Evolutionary conservation across 2,329 filamentous ascomycete genomes (phyloP), one percentile per base, ranked within the genome.

Genomic region (Plectosphaerella cucumerina): DNA sequence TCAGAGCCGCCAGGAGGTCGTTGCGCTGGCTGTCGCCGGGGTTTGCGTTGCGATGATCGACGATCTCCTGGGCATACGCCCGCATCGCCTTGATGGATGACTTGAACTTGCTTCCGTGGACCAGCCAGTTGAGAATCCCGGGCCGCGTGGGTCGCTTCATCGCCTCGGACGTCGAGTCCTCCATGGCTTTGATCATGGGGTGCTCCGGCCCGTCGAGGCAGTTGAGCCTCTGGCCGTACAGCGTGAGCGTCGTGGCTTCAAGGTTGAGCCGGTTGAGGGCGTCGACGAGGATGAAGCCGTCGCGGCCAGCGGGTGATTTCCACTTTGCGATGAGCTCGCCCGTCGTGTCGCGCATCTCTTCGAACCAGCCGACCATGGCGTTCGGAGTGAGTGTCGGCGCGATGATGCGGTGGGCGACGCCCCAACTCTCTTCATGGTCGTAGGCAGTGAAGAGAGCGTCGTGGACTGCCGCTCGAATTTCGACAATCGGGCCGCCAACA

Each of bases 1-100:
- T 63, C 62, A 89, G 71, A 3, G 78, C 76, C 47, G 82, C 73
- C 9, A 89, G 73, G 23, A 87, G 58, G 58, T 89, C 85, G 44
- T 78, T 74, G n/a, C 77, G 75, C 12, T 78, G 73, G n/a, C 77
- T 75, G 14, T 78, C 73, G 0, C 73, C 73, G 0, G 80, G 77
- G 55, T 82, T 74, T 2, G 72, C 65, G 54, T 74, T 74, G 34
- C 84, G 77, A 47, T 76, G 61, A n/a, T 76, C 64, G 26, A 88
- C 75, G n/a, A 87, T 61, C 0, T 83, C 77, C 5, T 71, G 69
- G 2, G 75, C 81, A 42, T 75, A 85, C 10, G 70, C 63, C 5
- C 83, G 77, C 70, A 86, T 75, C 1, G 70, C 61, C 15, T 72
- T 72, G 51, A 77, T 83, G 31, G 80, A 70, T 1, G 66, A 68